Conservation (phyloP, 1,284 basidiomycete species). For the Ceratobasidium sp. region DNA sequence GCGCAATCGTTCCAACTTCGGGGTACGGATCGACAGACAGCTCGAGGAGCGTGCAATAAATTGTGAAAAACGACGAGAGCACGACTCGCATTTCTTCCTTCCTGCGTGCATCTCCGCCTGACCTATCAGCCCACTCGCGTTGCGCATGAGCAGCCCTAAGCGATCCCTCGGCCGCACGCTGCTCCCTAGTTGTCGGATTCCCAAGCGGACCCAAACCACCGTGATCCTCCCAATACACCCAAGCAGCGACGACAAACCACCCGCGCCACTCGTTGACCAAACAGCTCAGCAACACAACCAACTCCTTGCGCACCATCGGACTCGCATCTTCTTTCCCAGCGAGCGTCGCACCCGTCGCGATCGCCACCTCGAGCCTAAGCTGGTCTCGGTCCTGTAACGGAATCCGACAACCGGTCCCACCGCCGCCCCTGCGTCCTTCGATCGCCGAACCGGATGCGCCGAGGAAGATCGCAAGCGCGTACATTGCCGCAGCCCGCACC, state of each 20-base stretch:
- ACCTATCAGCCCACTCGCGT: conserved; percentile 46
- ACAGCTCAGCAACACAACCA: conserved; percentile 91
- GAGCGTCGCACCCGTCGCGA: conserved; percentile 67
- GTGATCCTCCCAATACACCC: conserved; percentile 94
- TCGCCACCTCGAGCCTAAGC: conserved; percentile 68
- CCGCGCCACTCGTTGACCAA: conserved; percentile 96
- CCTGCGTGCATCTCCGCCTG: conserved; percentile 52
- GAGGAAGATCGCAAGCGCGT: conserved; percentile 93
- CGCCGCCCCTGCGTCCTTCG: conserved; percentile 77
- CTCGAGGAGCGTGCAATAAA: conserved; percentile 91
- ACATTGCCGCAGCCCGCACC: conserved; percentile 91
- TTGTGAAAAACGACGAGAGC: conserved; percentile 91
- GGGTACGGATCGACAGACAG: conserved; percentile 93
- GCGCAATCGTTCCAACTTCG: conserved; percentile 91
- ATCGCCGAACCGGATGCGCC: conserved; percentile 86
- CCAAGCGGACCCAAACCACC: conserved; percentile 49
- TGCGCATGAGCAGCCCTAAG: conserved; percentile 56
- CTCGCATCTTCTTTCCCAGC: conserved; percentile 91
- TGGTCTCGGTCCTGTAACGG: conserved; percentile 80
- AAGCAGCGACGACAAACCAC: conserved; percentile 95
- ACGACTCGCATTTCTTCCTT: conserved; percentile 86
- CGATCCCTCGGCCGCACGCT: conserved; percentile 64
- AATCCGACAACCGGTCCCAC: conserved; percentile 87
- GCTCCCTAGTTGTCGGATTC: conserved; percentile 48
- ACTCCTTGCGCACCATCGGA: conserved; percentile 95